Conservation (phyloP, 495 filamentous ascomycete genomes). For the Aspergillus asperescens region DNA sequence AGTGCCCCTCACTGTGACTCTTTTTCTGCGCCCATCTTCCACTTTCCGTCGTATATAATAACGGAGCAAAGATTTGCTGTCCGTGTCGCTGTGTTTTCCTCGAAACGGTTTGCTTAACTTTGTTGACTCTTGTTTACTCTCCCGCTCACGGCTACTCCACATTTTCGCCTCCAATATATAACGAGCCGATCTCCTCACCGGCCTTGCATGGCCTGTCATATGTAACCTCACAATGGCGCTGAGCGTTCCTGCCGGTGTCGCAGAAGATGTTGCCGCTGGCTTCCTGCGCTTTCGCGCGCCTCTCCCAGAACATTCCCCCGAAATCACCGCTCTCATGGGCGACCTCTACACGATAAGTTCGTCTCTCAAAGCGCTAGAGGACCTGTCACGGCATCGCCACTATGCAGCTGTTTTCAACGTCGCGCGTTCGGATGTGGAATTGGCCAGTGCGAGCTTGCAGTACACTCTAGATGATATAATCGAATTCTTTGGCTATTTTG, state of each 20-base stretch:
- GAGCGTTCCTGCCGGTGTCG: conserved; percentile 44
- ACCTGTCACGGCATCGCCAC: conserved; percentile 27
- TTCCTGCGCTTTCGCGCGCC: conserved; percentile 47
- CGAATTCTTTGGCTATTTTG: conserved; percentile 46
- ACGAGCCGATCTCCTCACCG: neutral
- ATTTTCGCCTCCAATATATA: neutral
- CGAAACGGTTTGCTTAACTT: neutral
- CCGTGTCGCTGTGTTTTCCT: neutral
- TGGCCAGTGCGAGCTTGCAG: conserved; percentile 43
- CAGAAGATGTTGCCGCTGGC: conserved; percentile 50
- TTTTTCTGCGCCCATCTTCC: neutral
- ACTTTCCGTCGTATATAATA: conserved; percentile 2
- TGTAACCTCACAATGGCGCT: conserved; percentile 37
- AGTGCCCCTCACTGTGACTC: conserved; percentile 14
- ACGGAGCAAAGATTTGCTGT: neutral
- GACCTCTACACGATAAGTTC: conserved; percentile 52
- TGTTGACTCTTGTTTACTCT: neutral
- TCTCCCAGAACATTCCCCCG: conserved; percentile 48
- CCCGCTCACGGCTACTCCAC: neutral
- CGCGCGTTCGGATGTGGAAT: conserved; percentile 41
- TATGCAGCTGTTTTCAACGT: conserved; percentile 30
- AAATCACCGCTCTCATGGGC: conserved; percentile 51
- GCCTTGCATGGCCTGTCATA: conserved; percentile 17
- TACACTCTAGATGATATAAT: conserved; percentile 51
- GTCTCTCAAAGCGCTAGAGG: conserved; percentile 43